A percentile compares a stretch with the other conserved stretches of the same genome.
phyloP scores from a whole-genome alignment of 2,329 filamentous ascomycete genomes.

The Phialophora tarda region DNA sequence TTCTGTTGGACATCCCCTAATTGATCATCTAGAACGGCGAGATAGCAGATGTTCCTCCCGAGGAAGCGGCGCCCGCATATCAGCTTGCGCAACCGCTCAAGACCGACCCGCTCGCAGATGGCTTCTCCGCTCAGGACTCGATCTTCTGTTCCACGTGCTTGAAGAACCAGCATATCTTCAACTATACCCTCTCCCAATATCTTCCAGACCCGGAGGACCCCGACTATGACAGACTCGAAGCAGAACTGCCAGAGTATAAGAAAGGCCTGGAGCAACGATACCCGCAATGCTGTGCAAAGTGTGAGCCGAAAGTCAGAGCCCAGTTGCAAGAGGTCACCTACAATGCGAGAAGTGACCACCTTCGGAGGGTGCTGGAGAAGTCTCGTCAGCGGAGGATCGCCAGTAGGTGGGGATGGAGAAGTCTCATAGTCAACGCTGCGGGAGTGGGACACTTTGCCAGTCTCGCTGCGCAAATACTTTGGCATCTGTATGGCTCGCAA shows the following conservation, averaged over 20 bases:
- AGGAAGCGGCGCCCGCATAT: constrained; percentile 56
- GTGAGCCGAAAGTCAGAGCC: constrained; percentile 73
- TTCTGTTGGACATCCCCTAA: constrained; percentile 30
- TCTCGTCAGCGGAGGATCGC: constrained; percentile 50
- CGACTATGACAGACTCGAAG: constrained; percentile 71
- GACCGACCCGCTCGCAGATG: constrained; percentile 39
- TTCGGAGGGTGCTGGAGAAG: constrained; percentile 75
- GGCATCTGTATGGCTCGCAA: constrained; percentile 49
- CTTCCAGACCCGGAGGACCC: constrained; percentile 70
- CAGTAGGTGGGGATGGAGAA: constrained; percentile 51
- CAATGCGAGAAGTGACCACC: constrained; percentile 79
- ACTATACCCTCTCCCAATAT: constrained; percentile 78
- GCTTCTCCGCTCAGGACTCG: constrained; percentile 39
- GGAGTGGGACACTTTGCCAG: constrained; percentile 52
- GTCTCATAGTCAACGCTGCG: constrained; percentile 50
- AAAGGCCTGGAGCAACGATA: constrained; percentile 78
- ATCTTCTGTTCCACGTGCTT: constrained; percentile 78
- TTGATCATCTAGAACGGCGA: constrained; percentile 71
- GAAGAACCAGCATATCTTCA: constrained; percentile 86
- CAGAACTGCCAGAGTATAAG: constrained; percentile 71
- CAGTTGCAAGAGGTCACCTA: constrained; percentile 75
- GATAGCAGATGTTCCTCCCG: constrained; percentile 80
- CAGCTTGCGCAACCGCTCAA: constrained; percentile 54
- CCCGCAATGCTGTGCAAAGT: constrained; percentile 83
- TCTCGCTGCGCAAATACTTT: constrained; percentile 51